Evolutionary conservation across 306 rosid genomes (phyloP), one percentile per base, ranked within the genome.

Genomic region (Carpinus viminea): DNA sequence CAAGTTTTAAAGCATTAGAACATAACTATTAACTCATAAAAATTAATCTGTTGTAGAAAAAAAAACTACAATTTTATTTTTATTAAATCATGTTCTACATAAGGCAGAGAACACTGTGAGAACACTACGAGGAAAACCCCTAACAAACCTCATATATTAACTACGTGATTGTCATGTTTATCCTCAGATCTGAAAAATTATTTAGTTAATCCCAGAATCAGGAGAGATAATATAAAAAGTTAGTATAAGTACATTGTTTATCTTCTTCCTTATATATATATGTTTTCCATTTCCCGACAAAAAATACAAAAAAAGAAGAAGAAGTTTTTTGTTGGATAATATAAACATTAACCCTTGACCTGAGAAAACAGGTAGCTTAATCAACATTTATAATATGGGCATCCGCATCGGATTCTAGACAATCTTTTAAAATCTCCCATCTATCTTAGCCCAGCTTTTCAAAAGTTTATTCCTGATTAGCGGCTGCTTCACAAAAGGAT

Each of bases 141-240:
- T n/a, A n/a, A n/a, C n/a, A n/a, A n/a, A n/a, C n/a, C n/a, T n/a
- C n/a, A n/a, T n/a, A n/a, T 21, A 28, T 24, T 5, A 65, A 65
- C 68, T 26, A 18, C 12, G 71, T 66, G 71, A 18, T 18, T 66
- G 72, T 41, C 72, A 17, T 65, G 48, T 68, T 41, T 41, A 68
- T 68, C 72, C 26, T 41, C 12, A 66, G 8, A 41, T 18, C 21
- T n/a, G 51, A 28, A 38, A 17, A 66, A 41, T 66, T 9, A 66
- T 41, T 38, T 38, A 66, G 17, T 36, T 41, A 11, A 66, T 41
- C 1, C 28, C 47, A 43, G 20, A 66, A 36, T 36, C 48, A 18
- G 16, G 8, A 66, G 48, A 10, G 72, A 66, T 4, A 41, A 41
- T 41, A 41, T 41, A 41, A 41, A 41, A 41, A 41, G 45, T 41